Evolutionary conservation across 805 yeast species (phyloP), one percentile per base, ranked within the genome.

Genomic region (Yamadazyma takamatsuzukensis): DNA sequence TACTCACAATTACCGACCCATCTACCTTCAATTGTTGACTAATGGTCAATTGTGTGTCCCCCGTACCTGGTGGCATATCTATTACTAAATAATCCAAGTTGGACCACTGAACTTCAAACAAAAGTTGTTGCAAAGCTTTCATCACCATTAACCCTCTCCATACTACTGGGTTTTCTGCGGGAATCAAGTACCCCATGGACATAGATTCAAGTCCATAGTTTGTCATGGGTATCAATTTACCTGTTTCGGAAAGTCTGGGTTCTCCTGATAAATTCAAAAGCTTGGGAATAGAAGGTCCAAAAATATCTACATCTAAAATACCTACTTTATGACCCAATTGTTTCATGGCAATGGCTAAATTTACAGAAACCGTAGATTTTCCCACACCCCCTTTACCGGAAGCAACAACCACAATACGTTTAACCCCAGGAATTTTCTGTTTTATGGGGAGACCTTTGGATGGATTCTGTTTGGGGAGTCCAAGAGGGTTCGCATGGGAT

Each of bases 31-130:
- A 53, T 46, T 78, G 82, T 54, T 86, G 95, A 17, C 87, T 78
- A n/a, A 86, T 66, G 0, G 94, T 82, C 34, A 86, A 64, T 48
- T 86, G 95, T 0, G 84, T 80, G 51, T 86, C 95, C 13, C 95
- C 95, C 0, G 95, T 86, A 2, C 95, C 95, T 0, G 95, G 95
- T 0, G 95, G 95, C 83, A 86, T 73, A 47, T 86, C 95, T 8
- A 86, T 63, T 2, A 86, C 80, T 29, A 86, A 60, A 15, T 78
- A 69, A 50, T 86, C 95, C 27, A 85, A 51, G 4, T 54, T 50
- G 6, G 64, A 51, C 95, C 95, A 86, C 27, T 78, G 73, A 1
- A 86, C 94, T 34, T 86, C 94, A 46, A 81, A 86, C 7, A 86
- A 51, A n/a, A 86, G 65, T 49, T 86, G 95, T 45, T 86, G 87